These are phyloP conservation scores for Microstegium vimineum DNA, from an alignment of 176 grass and related monocot genomes.

Conservation along the genomic window DNA sequence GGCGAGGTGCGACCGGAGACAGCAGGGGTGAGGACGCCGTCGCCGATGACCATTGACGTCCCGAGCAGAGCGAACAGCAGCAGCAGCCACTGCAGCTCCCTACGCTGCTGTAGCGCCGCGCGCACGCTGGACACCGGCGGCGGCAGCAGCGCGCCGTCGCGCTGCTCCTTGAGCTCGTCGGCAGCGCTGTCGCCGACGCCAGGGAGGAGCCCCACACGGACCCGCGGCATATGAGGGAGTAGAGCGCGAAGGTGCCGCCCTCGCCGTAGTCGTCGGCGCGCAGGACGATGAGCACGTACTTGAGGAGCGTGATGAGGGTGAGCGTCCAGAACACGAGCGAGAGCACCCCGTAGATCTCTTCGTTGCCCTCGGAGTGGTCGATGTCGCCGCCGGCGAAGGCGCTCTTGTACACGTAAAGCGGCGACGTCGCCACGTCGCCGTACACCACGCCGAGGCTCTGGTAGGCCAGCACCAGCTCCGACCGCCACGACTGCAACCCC, in stretches of 20 bases:
- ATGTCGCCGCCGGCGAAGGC: slow-evolving; percentile 88
- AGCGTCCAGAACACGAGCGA: slow-evolving; percentile 99
- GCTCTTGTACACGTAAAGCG: slow-evolving; percentile 87
- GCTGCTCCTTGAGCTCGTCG: slow-evolving; percentile 28
- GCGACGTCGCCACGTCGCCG: slow-evolving; percentile 80
- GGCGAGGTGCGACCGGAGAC: slow-evolving; percentile 51
- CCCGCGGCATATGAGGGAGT: slow-evolving; percentile 82
- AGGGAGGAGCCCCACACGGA: slow-evolving; percentile 51
- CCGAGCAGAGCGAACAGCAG: slow-evolving; percentile 76
- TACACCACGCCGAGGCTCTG: slow-evolving; percentile 94
- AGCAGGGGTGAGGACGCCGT: slow-evolving; percentile 91
- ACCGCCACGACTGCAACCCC: slow-evolving; percentile 52
- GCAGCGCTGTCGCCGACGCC: slow-evolving; percentile 5
- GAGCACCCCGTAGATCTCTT: slow-evolving; percentile 95
- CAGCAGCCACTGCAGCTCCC: slow-evolving; percentile 64
- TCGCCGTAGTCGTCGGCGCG: slow-evolving; percentile 83
- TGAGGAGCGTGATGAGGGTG: slow-evolving; percentile 74
- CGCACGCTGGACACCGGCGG: slow-evolving; percentile 21
- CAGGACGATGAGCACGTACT: slow-evolving; percentile 90
- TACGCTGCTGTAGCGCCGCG: slow-evolving; percentile 52
- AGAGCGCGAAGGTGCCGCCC: slow-evolving; percentile 97
- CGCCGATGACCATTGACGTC: slow-evolving; percentile 91
- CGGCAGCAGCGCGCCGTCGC: background rate
- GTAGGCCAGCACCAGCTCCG: slow-evolving; percentile 64
- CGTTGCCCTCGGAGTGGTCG: slow-evolving; percentile 75